Evolutionary conservation across 1,139 yeast genomes (phyloP), one percentile per base, ranked within the genome.

Genomic region (Kodamaea sp.): DNA sequence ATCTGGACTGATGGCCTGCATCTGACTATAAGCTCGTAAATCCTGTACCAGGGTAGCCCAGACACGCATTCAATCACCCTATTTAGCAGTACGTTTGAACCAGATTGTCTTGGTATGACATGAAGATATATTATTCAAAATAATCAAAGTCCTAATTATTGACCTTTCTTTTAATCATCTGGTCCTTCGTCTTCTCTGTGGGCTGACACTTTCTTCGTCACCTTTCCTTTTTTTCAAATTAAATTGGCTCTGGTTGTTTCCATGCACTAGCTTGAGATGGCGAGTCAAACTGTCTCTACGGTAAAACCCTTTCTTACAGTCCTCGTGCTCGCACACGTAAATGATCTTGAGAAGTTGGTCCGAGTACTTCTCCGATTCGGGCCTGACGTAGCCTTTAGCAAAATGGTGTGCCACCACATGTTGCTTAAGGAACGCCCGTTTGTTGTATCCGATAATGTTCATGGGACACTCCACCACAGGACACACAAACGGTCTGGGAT

Each of bases 341-440:
- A 48, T 39, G 4, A 40, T 35, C 4, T 15, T 20, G n/a, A 31
- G 37, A n/a, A 38, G 26, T 29, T 34, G 28, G 7, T 26, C 15
- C 6, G 41, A 26, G 30, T 36, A 35, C 21, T 32, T 16, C 14
- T 33, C 28, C 33, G 35, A 49, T 26, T 48, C 51, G 9, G 48
- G 43, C 19, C 42, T 39, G 9, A 59, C 49, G 26, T 46, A 41
- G 2, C 57, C 58, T 24, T 47, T 43, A 15, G 41, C 28, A 25
- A 49, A 44, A 49, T 83, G 89, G 44, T 79, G 81, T 25, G 73
- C 64, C 21, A 76, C 71, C 41, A 78, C 72, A 46, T 83, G 89
- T 39, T 87, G 73, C 40, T 76, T 63, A 41, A 81, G 69, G 44
- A 80, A 84, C 4, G 80, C 78, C 32, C 74, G 63, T 37, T 82